Evolutionary conservation across 2,329 filamentous ascomycete species (phyloP).

Genomic region (Tolypocladium pustulatum): DNA sequence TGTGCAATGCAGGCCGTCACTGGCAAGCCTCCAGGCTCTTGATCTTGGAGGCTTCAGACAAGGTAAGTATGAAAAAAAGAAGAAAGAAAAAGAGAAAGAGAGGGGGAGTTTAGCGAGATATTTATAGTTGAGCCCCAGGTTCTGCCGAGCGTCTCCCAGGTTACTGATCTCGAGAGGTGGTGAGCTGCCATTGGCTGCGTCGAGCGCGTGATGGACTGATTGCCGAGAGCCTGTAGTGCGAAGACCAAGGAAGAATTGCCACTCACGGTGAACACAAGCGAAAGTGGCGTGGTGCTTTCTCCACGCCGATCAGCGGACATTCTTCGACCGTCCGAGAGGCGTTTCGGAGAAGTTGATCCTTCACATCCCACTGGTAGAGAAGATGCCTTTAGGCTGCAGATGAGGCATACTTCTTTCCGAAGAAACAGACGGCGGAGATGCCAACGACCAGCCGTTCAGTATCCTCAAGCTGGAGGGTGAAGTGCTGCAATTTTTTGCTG

Average conservation of each 20-base stretch:
- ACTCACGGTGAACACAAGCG: background rate
- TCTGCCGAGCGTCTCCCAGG: constrained; percentile 6
- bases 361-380: background rate
- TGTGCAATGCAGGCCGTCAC: constrained; percentile 43
- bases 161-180: background rate
- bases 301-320: background rate
- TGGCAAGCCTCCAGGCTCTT: constrained; percentile 27
- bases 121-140: constrained; percentile 4
- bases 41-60: constrained; percentile 30
- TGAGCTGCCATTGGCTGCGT: background rate
- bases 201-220: background rate
- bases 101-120: background rate
- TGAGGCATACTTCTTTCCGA: no score
- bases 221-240: background rate
- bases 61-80: constrained; percentile 42
- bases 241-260: background rate
- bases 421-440: no score
- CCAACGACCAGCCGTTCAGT: no score
- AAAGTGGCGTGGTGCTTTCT: background rate
- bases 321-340: background rate
- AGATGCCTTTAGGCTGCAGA: no score
- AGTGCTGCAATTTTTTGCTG: no score
- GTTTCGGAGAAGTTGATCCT: background rate
- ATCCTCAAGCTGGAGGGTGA: no score
- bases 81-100: constrained; percentile 7